Evolutionary conservation across 1,284 basidiomycete species (phyloP), one percentile per base, ranked within the genome.

Genomic region (Acaromyces ingoldii): DNA sequence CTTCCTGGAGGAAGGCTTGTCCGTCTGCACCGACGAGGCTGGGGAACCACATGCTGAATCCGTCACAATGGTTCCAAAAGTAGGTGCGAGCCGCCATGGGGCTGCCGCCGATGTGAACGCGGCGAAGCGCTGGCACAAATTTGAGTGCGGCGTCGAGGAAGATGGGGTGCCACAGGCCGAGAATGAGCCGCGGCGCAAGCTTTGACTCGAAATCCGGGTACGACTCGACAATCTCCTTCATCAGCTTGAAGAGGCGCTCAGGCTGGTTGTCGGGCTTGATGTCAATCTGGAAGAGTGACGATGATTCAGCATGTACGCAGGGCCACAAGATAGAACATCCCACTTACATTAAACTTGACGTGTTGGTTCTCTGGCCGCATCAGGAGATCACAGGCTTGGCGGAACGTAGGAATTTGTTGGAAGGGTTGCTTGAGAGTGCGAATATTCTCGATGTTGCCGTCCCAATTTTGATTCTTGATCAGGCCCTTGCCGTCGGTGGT

Each of bases 191-290:
- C 0, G 92, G 91, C 1, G 89, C 90, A 37, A 98, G 84, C 22
- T 76, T 77, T 2, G 82, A 85, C 75, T 91, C 82, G 86, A 88
- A 97, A 33, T 83, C 78, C 1, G 83, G 80, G 58, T 90, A 84
- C 15, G 80, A 76, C 22, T 83, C 80, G 53, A 99, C 84, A 56
- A 84, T 81, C 39, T 77, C 77, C 77, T 88, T 82, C 84, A 98
- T 91, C 41, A 96, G 81, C 15, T 79, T 77, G 79, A 98, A 98
- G 34, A 98, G 82, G 34, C 83, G 83, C 46, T 84, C 84, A 0
- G 95, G 91, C 67, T 93, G 84, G 74, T 95, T 97, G 71, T 91
- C 86, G 34, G 88, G 84, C 77, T 98, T 97, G 73, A 93, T 88
- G 75, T 96, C 91, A 56, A 96, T 77, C 79, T 79, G 58, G n/a